phyloP scores from a whole-genome alignment of 345 rosid genomes.

The Mercurialis annua region DNA sequence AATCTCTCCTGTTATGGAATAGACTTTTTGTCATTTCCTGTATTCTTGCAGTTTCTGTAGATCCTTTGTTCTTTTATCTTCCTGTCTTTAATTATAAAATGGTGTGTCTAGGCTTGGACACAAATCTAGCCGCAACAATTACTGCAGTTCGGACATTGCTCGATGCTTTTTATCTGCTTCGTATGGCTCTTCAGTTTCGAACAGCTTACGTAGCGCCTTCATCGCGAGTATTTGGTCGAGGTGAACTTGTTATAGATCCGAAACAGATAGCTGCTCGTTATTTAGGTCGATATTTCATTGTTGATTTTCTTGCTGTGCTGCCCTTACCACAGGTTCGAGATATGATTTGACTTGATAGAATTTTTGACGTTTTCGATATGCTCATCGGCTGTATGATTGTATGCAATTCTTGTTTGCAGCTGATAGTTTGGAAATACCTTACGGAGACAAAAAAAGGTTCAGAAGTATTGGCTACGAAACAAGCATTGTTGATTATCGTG shows the following conservation, averaged over 20 bases:
- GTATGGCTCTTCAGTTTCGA: constrained; percentile 75
- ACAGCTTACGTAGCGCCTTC: constrained; percentile 88
- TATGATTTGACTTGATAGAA: background rate
- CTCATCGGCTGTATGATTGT: background rate
- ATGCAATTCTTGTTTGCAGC: constrained; percentile 32
- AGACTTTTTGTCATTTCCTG: constrained; percentile 72
- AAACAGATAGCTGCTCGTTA: constrained; percentile 69
- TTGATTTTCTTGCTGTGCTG: constrained; percentile 69
- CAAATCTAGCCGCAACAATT: constrained; percentile 50
- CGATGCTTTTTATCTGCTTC: constrained; percentile 59
- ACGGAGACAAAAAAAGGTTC: constrained; percentile 45
- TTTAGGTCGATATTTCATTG: constrained; percentile 57
- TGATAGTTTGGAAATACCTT: constrained; percentile 69
- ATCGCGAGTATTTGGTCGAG: constrained; percentile 88
- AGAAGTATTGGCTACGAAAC: constrained; percentile 57
- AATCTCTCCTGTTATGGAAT: constrained; percentile 70
- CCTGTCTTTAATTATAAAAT: constrained; percentile 52
- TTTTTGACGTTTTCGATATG: background rate
- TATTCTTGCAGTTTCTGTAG: constrained; percentile 68
- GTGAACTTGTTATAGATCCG: constrained; percentile 89
- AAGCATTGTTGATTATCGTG: constrained; percentile 49
- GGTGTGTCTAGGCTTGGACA: constrained; percentile 60
- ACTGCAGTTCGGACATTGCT: constrained; percentile 53
- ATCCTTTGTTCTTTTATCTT: constrained; percentile 78
- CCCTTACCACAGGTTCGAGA: constrained; percentile 77